phyloP scores from a whole-genome alignment of 768 basidiomycete genomes.

The Amyloporia xantha region DNA sequence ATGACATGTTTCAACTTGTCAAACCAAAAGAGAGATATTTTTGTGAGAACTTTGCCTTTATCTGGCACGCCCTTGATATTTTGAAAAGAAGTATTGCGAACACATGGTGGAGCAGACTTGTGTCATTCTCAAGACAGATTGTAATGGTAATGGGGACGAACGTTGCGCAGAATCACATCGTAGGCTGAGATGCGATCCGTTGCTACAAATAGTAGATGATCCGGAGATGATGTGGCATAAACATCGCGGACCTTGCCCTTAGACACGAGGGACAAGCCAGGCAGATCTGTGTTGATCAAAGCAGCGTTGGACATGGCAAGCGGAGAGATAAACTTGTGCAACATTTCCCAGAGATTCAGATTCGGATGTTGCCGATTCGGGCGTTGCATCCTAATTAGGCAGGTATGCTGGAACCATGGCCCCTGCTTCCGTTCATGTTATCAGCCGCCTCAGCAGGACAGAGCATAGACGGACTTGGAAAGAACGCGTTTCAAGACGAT shows the following conservation, averaged over 20 bases:
- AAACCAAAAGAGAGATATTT: constrained; percentile 96
- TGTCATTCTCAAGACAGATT: not conserved
- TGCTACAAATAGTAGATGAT: constrained; percentile 85
- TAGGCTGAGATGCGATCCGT: constrained; percentile 95
- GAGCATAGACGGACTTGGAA: no score
- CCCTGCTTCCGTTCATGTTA: not conserved
- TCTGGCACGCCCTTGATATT: constrained; percentile 80
- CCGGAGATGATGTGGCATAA: constrained; percentile 66
- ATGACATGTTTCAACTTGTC: constrained; percentile 69
- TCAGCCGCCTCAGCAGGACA: no score
- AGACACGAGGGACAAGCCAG: constrained; percentile 63
- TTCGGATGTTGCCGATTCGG: not conserved
- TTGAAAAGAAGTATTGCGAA: not conserved
- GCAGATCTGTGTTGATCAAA: constrained; percentile 50
- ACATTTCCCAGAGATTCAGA: not conserved
- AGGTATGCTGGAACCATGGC: not conserved
- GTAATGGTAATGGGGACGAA: constrained; percentile 34
- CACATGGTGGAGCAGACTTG: not conserved
- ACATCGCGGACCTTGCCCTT: constrained; percentile 96
- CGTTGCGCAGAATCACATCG: constrained; percentile 92
- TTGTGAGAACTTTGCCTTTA: constrained; percentile 86
- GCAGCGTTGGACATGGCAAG: constrained; percentile 18
- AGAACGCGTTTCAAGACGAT: no score
- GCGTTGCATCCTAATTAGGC: constrained; percentile 4
- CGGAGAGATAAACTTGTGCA: not conserved